Evolutionary conservation across 768 basidiomycete species (phyloP).

Genomic region (Mycena haematopus): DNA sequence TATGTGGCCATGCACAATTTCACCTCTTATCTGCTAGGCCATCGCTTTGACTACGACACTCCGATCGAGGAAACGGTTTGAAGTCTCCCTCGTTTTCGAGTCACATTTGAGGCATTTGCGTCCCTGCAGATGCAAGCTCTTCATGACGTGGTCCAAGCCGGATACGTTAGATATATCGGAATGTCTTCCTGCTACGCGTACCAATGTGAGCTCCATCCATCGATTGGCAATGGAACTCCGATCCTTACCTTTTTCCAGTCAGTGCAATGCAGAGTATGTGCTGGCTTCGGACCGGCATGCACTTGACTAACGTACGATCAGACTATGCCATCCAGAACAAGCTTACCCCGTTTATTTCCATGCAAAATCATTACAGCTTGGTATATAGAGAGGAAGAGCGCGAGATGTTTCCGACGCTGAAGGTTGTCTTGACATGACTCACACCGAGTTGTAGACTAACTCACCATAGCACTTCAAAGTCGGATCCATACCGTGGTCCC

Average conservation of each 20-base stretch:
- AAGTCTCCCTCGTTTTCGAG: background rate
- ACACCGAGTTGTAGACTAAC: background rate
- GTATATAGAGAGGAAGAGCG: constrained; percentile 68
- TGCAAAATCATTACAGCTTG: constrained; percentile 72
- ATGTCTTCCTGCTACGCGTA: constrained; percentile 63
- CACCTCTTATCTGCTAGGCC: constrained; percentile 40
- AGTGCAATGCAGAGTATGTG: constrained; percentile 62
- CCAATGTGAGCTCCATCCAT: constrained; percentile 48
- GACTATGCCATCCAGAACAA: constrained; percentile 67
- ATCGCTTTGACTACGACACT: constrained; percentile 62
- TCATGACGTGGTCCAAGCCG: constrained; percentile 70
- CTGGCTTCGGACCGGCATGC: background rate
- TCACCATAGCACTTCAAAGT: constrained; percentile 53
- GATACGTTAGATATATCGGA: constrained; percentile 66
- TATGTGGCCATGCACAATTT: constrained; percentile 29
- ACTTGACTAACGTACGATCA: constrained; percentile 29
- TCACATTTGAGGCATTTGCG: background rate
- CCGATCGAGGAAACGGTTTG: constrained; percentile 63
- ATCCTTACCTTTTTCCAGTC: constrained; percentile 39
- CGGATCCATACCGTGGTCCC: constrained; percentile 66
- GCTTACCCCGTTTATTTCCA: constrained; percentile 67
- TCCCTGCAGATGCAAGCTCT: constrained; percentile 65
- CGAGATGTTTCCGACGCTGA: constrained; percentile 66
- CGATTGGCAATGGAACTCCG: background rate
- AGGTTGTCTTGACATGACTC: constrained; percentile 38